Evolutionary conservation across 2,329 filamentous ascomycete genomes (phyloP).

Genomic region (Fusarium haematococcum): DNA sequence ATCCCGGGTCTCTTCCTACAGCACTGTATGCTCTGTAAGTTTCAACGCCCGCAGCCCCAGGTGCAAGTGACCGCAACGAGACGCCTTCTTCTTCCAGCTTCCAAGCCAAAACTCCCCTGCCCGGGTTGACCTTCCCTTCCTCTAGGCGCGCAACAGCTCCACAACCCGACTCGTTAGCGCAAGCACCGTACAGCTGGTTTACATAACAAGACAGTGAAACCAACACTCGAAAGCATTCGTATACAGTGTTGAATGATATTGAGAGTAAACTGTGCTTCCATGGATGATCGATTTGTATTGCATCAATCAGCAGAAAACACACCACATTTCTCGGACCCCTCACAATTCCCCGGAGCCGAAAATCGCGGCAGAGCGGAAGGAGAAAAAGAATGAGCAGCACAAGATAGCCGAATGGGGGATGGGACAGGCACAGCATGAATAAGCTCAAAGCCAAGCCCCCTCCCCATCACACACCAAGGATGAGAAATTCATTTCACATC

Average conservation of each 20-base stretch:
- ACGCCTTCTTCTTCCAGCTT: background rate
- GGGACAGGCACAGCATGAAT: constrained; percentile 7
- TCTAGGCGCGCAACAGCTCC: background rate
- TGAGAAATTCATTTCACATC: constrained; percentile 7
- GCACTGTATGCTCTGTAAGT: background rate
- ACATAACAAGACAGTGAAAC: constrained; percentile 1
- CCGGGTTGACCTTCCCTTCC: background rate
- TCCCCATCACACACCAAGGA: background rate
- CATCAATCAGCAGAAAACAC: constrained; percentile 6
- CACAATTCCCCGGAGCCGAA: background rate
- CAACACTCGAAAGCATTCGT: background rate
- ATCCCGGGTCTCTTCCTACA: constrained; percentile 8
- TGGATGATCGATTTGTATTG: background rate
- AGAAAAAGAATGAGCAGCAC: background rate
- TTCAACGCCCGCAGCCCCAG: background rate
- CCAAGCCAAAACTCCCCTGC: background rate
- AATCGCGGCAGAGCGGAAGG: constrained; percentile 5
- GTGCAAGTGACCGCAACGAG: background rate
- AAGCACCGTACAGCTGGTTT: constrained; percentile 14
- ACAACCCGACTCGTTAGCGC: constrained; percentile 8
- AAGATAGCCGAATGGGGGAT: constrained; percentile 17
- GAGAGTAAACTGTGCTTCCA: background rate
- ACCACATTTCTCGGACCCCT: constrained; percentile 8
- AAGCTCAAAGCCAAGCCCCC: background rate
- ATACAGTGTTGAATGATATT: constrained; percentile 8